Evolutionary conservation across 805 yeast genomes (phyloP), one percentile per base, ranked within the genome.

Genomic region (Candida ponderosae): DNA sequence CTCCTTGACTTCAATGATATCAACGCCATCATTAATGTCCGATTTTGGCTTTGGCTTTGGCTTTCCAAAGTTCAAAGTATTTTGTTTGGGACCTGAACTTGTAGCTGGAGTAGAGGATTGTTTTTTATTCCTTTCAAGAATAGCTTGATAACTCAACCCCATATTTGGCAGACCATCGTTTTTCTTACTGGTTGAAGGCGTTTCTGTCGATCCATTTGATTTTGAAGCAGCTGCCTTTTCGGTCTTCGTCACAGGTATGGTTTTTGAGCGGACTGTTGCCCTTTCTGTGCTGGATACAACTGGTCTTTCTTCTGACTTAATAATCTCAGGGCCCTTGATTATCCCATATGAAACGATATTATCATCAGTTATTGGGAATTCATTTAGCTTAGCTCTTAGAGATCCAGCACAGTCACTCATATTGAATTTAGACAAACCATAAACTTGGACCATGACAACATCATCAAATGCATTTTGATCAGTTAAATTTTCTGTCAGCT

Each of bases 401-500:
- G 39, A 34, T 5, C 39, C 42, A 1, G 47, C 31, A 9, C 44
- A 40, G 34, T 49, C 53, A 29, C 47, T 42, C 1, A 43, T 32
- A 6, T 42, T 43, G 29, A 48, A 41, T 38, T 37, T 3, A 48
- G 43, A 27, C 27, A 72, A 41, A 19, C 71, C 43, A 46, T 70
- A 71, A 0, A 71, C 59, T 34, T 62, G 70, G 7, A 69, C 51
- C 3, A 65, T 47, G 11, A 46, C 40, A 0, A 71, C 45, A 2
- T 42, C 34, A 5, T 52, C 61, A 40, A 68, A 67, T 3, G 20
- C 15, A 1, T 46, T 45, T 33, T 57, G 42, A 4, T 54, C 56
- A 3, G 44, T 49, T 18, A 63, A 40, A 9, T 47, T 51, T 1
- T 36, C 36, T 10, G 63, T 47, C 39, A 57, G 7, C 45, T 51